Evolutionary conservation across 371 early-diverging fungal species (phyloP), one percentile per base, ranked within the genome.

Genomic region (Apophysomyces sp.): DNA sequence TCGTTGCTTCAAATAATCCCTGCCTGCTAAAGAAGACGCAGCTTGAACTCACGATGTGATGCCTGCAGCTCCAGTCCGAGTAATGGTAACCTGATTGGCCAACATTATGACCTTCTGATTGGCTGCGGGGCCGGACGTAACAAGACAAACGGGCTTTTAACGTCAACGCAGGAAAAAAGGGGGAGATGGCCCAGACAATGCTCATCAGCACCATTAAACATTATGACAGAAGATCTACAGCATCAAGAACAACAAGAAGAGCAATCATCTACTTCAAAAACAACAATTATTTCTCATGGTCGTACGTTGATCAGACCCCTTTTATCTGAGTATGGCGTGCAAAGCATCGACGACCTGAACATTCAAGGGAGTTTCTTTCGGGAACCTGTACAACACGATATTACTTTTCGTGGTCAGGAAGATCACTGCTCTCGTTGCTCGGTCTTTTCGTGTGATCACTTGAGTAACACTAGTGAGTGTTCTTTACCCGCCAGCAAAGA

Each of bases 281-380:
- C 49, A 21, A 11, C 49, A 18, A 21, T 21, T 16, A 9, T 18
- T 21, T 44, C 9, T 7, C 16, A 44, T 16, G 49, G 24, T 21
- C n/a, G 9, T 13, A 4, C 21, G 3, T 5, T 21, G 21, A 44
- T n/a, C 11, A 9, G 49, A 44, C 8, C 16, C 21, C 49, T 16
- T 44, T n/a, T 21, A 44, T 9, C 49, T 3, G 57, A 57, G 39
- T 57, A 37, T 21, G 57, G 57, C 27, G 57, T 57, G 4, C 57
- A 40, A 34, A 57, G 57, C 57, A 34, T 57, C 28, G 57, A 57
- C 21, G 57, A 57, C 18, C 18, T 57, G 57, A n/a, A 13, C 27
- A 40, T 24, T 24, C 30, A 57, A 24, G 40, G 36, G 26, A 57
- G 57, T 27, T 18, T 26, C 36, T 57, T 21, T 21, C 49, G 49